A percentile compares a stretch with the other conserved stretches of the same genome.
phyloP scores from a whole-genome alignment of 2,329 filamentous ascomycete species.

The Hyphodiscus sp. region DNA sequence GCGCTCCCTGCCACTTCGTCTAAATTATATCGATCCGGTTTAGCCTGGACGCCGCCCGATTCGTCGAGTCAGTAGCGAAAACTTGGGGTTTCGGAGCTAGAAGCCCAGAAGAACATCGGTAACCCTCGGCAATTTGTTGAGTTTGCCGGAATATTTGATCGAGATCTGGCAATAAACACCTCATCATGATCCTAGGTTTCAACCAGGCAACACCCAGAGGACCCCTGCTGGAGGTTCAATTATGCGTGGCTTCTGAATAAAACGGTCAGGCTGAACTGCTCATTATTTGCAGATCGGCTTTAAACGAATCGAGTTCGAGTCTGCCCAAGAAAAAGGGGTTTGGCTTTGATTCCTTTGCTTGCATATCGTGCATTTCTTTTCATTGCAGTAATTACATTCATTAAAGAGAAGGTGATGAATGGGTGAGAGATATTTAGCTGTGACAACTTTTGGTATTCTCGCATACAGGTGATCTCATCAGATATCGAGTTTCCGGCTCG shows the following conservation, averaged over 20 bases:
- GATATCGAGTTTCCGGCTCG: neutral
- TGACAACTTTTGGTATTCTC: neutral
- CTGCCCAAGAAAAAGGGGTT: neutral
- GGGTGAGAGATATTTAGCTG: neutral
- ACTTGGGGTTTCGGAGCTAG: neutral
- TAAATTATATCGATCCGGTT: constrained; percentile 26
- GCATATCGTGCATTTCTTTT: neutral
- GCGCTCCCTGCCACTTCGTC: constrained; percentile 12
- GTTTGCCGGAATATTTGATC: neutral
- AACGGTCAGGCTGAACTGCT: neutral
- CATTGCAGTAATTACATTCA: neutral
- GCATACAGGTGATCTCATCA: neutral
- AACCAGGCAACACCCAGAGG: neutral
- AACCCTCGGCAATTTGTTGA: neutral
- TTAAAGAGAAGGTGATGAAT: neutral
- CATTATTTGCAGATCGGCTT: neutral
- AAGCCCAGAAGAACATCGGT: neutral
- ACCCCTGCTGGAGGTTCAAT: neutral
- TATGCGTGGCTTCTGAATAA: neutral
- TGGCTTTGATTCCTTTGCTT: too few species aligned
- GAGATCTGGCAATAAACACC: neutral
- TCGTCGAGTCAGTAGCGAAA: constrained; percentile 13
- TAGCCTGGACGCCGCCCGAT: constrained; percentile 14
- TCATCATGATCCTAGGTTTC: neutral
- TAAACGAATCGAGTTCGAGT: neutral